Evolutionary conservation across 106 monocot species (phyloP).

Genomic region (Allium sativum): DNA sequence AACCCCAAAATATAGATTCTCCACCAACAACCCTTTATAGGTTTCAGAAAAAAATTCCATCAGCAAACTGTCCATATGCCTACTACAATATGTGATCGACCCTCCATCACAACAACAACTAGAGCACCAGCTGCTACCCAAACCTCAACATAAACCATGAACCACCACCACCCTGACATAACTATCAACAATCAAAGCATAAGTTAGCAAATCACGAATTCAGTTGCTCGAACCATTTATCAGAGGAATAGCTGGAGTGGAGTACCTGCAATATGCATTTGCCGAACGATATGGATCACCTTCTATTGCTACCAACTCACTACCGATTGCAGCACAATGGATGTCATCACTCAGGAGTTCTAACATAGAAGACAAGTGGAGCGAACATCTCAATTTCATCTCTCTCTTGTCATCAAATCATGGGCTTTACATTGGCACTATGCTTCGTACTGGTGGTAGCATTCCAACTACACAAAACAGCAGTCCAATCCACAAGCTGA

Average conservation of each 20-base stretch:
- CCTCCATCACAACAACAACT: no score
- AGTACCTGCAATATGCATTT: slow-evolving; percentile 85
- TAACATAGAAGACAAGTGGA: slow-evolving; percentile 55
- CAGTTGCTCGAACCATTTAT: slow-evolving; percentile 71
- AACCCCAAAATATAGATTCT: no score
- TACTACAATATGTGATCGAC: no score
- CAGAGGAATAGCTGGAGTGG: slow-evolving; percentile 69
- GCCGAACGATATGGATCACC: slow-evolving; percentile 61
- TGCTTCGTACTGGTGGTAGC: slow-evolving; percentile 66
- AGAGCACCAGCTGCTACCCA: no score
- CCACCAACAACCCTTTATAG: no score
- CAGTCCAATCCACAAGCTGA: neutral
- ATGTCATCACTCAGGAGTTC: slow-evolving; percentile 26
- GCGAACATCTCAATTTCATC: slow-evolving; percentile 39
- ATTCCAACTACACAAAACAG: slow-evolving; percentile 9
- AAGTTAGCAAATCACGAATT: slow-evolving; percentile 79
- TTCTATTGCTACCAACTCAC: slow-evolving; percentile 21
- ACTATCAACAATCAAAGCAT: slow-evolving; percentile 54
- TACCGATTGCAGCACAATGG: slow-evolving; percentile 64
- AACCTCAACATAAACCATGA: no score
- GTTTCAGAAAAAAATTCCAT: no score
- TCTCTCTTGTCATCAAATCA: slow-evolving; percentile 27
- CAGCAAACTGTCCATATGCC: no score
- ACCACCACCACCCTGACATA: no score
- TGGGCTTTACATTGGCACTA: slow-evolving; percentile 38